Evolutionary conservation across 164 flowering plant genomes (phyloP), one percentile per base, ranked within the genome.

Genomic region (Nymphaea colorata): DNA sequence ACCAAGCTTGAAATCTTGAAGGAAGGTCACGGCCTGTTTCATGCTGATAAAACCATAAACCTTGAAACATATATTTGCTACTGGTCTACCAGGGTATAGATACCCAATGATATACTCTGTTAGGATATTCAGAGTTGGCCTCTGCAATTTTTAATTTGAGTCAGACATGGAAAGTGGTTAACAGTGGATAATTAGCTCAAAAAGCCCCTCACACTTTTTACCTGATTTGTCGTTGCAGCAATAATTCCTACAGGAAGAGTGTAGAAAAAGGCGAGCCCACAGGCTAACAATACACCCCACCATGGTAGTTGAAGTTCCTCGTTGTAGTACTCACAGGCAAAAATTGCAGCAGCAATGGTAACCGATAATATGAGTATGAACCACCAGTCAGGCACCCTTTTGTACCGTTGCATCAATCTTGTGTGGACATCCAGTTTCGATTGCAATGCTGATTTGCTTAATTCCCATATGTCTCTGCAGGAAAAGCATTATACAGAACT

Each of bases 161-260:
- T 14, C 6, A 64, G 15, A 59, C 47, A 59, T 7, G 41, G 36
- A 4, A 5, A 51, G n/a, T 14, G 47, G 43, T 25, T 3, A 11
- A 53, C 10, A 6, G 10, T 15, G 67, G 45, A 64, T 42, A 42
- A 18, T 11, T n/a, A 41, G 43, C 4, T 42, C 8, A 64, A 5
- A 11, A 42, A n/a, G 7, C 0, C n/a, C 7, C 0, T 3, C 12
- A 14, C 6, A 3, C 41, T n/a, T 51, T 2, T 8, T 65, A 79
- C 84, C 78, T 81, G 84, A 62, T 81, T 81, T 41, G 86, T 81
- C 3, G 84, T 83, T 6, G 86, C 86, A 44, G 81, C 69, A 36
- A 83, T 81, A 44, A 83, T 66, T 44, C 86, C 80, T 42, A 81
- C 68, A 0, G 86, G 86, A 57, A 83, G 84, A 42, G 84, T 83